Evolutionary conservation across 1,284 basidiomycete species (phyloP).

Genomic region (Heterobasidion occidentale): DNA sequence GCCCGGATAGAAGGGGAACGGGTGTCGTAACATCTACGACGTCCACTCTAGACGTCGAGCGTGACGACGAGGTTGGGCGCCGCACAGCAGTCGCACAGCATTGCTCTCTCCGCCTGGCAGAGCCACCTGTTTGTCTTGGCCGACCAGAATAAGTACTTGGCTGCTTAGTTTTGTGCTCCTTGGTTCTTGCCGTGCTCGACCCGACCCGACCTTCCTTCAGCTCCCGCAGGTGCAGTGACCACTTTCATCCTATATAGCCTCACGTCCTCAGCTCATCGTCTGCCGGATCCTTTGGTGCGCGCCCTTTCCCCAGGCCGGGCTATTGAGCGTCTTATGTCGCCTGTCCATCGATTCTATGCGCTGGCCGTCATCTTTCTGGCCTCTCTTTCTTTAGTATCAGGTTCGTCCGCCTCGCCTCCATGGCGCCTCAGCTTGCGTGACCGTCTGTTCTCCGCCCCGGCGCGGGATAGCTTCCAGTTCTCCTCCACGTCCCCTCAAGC

Average conservation of each 20-base stretch:
- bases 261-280: neutral
- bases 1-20: too few species aligned
- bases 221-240: neutral
- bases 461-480: slow-evolving; percentile 25
- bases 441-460: neutral
- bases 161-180: neutral
- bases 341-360: slow-evolving; percentile 8
- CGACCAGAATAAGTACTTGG: neutral
- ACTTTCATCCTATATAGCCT: neutral
- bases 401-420: slow-evolving; percentile 1
- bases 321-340: slow-evolving; percentile 1
- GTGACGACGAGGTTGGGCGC: too few species aligned
- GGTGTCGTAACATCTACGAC: too few species aligned
- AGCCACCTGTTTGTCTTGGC: neutral
- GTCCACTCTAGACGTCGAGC: too few species aligned
- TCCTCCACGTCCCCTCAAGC: slow-evolving; percentile 46
- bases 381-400: slow-evolving; percentile 6
- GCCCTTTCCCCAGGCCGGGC: neutral
- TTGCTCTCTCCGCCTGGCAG: neutral
- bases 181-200: neutral
- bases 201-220: neutral
- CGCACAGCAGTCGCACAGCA: too few species aligned
- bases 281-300: neutral
- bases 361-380: slow-evolving; percentile 16
- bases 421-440: neutral